These are phyloP conservation scores for Talaromyces piceae DNA, from an alignment of 2,329 filamentous ascomycete species.

Conservation along the genomic window DNA sequence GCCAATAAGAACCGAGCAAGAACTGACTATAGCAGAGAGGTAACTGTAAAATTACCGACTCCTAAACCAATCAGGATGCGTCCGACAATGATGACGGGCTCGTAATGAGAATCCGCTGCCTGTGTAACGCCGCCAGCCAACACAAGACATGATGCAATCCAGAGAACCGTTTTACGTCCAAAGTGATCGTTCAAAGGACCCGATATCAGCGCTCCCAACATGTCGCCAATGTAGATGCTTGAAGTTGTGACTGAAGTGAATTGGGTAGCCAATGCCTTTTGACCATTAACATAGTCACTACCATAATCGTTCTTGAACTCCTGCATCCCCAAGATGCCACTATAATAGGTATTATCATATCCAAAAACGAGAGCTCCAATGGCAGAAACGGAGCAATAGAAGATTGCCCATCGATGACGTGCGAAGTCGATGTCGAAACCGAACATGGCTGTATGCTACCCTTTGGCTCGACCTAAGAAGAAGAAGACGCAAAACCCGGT, in stretches of 20 bases:
- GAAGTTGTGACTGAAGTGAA: conserved; percentile 1
- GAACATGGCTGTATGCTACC: neutral
- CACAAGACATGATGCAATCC: neutral
- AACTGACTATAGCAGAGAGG: neutral
- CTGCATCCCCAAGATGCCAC: conserved; percentile 1
- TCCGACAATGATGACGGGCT: neutral
- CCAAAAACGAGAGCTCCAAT: conserved; percentile 2
- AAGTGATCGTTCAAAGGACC: conserved; percentile 1
- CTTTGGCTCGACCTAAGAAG: neutral
- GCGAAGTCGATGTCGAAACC: neutral
- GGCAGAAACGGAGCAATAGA: conserved; percentile 2
- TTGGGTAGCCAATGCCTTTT: neutral
- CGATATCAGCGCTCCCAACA: neutral
- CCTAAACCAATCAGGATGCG: neutral
- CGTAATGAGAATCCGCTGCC: neutral
- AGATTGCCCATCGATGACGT: neutral
- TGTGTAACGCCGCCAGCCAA: neutral
- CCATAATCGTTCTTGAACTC: conserved; percentile 1
- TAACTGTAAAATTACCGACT: neutral
- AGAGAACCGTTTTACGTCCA: conserved; percentile 1
- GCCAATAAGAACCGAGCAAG: neutral
- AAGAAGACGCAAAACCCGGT: no score
- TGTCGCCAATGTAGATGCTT: conserved; percentile 2
- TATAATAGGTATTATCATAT: conserved; percentile 5
- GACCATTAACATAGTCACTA: neutral